Base-by-base conservation (phyloP, 495 filamentous ascomycete genomes). In the Aspergillus egyptiacus region DNA sequence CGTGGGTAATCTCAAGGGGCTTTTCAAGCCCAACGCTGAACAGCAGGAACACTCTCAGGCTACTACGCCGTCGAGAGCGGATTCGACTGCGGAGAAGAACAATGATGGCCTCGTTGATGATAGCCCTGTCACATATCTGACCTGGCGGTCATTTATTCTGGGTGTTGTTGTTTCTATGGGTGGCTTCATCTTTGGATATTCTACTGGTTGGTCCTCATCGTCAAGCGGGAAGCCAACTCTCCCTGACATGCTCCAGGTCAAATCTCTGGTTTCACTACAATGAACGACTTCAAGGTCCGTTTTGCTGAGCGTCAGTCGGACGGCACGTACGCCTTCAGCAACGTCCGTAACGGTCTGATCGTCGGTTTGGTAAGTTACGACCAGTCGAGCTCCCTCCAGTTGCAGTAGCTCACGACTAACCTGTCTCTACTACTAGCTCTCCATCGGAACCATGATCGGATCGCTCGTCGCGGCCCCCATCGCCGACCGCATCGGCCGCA, bases 101-200 rank as follows among this genome's bases (percentile, higher is more conserved):
- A 51, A 62, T 32, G n/a, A n/a, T n/a, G 60, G 51, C 38, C 61
- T 61, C 17, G 63, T 75, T 32, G 69, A 74, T 54, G 70, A 76
- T 36, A 67, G 67, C 50, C 71, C 72, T 7, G 71, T 74, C 53
- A 61, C 63, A 45, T 71, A 71, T 34, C 48, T 79, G 46, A 79
- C 75, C 20, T 68, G 69, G 60, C 68, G 71, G 3, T 71, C 74
- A 0, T 70, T 77, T 51, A 65, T 73, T 48, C 67, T 80, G 53
- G 76, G 75, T 44, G 43, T 79, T 34, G 62, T 76, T 46, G 76
- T 76, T 33, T 78, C 84, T 7, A 83, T 88, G 72, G 84, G 84
- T 59, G 84, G 84, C 52, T 83, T 88, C 62, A 81, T 88, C 50
- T 88, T 87, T 54, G 86, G 86, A 56, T 86, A 86, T 49, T 81